A percentile compares a stretch with the other conserved stretches of the same genome.
phyloP scores from a whole-genome alignment of 352 stramenopile species.

The Stramenopiles sp. region DNA sequence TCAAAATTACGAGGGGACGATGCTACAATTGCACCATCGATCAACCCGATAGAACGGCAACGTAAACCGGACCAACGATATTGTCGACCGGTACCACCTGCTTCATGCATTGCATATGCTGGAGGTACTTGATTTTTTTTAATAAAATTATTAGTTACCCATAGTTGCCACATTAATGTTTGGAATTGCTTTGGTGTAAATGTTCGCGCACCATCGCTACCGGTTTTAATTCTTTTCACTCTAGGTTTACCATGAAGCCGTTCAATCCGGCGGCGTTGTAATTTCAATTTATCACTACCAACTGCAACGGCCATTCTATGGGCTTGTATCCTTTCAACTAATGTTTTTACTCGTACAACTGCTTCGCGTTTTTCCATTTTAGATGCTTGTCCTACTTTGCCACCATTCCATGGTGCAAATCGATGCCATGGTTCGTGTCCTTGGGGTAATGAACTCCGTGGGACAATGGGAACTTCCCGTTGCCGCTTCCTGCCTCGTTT shows the following conservation, averaged over 20 bases:
- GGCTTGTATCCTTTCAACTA: background rate
- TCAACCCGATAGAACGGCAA: background rate
- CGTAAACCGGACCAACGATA: background rate
- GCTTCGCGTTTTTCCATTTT: background rate
- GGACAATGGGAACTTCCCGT: background rate
- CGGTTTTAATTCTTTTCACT: background rate
- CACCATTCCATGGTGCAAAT: background rate
- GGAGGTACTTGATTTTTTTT: background rate
- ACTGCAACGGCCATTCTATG: background rate
- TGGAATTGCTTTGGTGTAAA: background rate
- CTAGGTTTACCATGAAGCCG: background rate
- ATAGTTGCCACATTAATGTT: background rate
- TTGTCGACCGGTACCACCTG: background rate
- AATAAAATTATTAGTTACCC: background rate
- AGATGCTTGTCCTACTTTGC: background rate
- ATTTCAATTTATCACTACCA: background rate
- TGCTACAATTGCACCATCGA: background rate
- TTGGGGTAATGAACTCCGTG: background rate
- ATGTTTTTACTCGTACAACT: background rate
- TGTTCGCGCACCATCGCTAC: background rate
- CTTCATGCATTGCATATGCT: background rate
- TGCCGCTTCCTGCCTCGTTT: background rate
- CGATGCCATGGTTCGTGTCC: background rate
- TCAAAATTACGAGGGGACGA: background rate
- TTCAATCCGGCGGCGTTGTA: background rate